phyloP scores from a whole-genome alignment of 495 filamentous ascomycete genomes.

The Talaromyces thailandensis region DNA sequence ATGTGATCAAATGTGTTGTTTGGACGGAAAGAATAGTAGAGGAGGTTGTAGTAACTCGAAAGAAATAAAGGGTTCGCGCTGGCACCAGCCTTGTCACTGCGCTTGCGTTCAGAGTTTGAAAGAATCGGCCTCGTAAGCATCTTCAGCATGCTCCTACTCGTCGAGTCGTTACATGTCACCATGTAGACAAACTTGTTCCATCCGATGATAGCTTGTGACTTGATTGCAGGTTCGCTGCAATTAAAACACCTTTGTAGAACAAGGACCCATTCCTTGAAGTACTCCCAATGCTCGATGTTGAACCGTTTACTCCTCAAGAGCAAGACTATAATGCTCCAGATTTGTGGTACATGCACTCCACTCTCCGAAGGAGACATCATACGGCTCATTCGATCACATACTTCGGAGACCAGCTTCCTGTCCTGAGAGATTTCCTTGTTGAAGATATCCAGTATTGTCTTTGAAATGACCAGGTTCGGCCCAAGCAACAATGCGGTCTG shows the following conservation, averaged over 20 bases:
- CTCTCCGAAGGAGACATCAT: conserved; percentile 61
- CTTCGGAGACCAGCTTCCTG: conserved; percentile 52
- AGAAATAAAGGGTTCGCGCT: conserved; percentile 51
- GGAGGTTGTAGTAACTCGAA: conserved; percentile 63
- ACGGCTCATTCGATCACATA: conserved; percentile 55
- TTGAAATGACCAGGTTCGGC: conserved; percentile 52
- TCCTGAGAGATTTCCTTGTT: conserved; percentile 45
- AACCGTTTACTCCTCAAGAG: conserved; percentile 56
- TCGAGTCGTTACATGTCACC: conserved; percentile 50
- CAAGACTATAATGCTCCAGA: conserved; percentile 77
- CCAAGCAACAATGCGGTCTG: conserved; percentile 57
- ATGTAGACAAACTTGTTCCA: conserved; percentile 79
- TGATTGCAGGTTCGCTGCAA: conserved; percentile 60
- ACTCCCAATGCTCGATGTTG: conserved; percentile 62
- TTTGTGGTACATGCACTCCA: conserved; percentile 63
- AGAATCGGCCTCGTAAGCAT: conserved; percentile 63
- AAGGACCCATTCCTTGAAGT: conserved; percentile 59
- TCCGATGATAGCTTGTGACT: conserved; percentile 65
- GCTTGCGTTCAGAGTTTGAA: conserved; percentile 59
- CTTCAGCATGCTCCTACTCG: conserved; percentile 46
- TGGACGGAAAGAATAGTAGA: conserved; percentile 82
- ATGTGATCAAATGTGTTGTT: conserved; percentile 49
- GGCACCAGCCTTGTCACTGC: conserved; percentile 44
- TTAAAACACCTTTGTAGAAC: conserved; percentile 82
- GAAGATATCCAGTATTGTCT: conserved; percentile 57